These are phyloP conservation scores for Westerdykella ornata DNA, from an alignment of 2,329 filamentous ascomycete species.

Conservation along the genomic window DNA sequence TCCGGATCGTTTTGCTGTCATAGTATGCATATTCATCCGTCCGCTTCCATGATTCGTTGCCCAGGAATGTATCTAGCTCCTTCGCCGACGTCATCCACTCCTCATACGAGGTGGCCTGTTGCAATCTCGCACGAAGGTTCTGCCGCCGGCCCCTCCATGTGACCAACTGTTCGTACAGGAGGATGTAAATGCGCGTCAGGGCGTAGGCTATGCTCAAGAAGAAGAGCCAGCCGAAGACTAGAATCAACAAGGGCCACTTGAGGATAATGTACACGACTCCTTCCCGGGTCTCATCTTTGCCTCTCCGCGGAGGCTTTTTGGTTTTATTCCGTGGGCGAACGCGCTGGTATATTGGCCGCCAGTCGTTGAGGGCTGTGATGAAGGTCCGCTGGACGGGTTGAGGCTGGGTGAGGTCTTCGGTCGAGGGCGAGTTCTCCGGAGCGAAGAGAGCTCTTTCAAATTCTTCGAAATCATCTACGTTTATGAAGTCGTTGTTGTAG, in stretches of 20 bases:
- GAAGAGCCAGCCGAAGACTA: constrained; percentile 73
- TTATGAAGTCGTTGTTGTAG: constrained; percentile 68
- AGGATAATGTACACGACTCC: constrained; percentile 82
- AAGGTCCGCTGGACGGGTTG: constrained; percentile 48
- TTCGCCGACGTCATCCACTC: constrained; percentile 80
- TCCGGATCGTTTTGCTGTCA: constrained; percentile 73
- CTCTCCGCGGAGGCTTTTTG: constrained; percentile 39
- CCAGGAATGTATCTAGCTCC: constrained; percentile 71
- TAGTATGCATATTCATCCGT: constrained; percentile 72
- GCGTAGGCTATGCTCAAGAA: constrained; percentile 69
- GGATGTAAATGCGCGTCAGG: constrained; percentile 80
- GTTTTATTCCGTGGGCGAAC: constrained; percentile 45
- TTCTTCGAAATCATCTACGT: constrained; percentile 62
- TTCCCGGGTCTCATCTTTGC: constrained; percentile 86
- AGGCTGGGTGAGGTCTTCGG: constrained; percentile 47
- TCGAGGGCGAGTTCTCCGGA: constrained; percentile 64
- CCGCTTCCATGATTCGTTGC: constrained; percentile 73
- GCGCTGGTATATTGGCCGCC: constrained; percentile 78
- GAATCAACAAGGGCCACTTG: constrained; percentile 83
- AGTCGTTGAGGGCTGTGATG: constrained; percentile 90
- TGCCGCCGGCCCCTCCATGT: constrained; percentile 81
- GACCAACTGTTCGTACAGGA: constrained; percentile 82
- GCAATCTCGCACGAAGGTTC: constrained; percentile 62
- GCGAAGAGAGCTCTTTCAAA: constrained; percentile 79
- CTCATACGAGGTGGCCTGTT: constrained; percentile 64